Base-by-base conservation (phyloP, 202 grass and related monocot species). In the Bolboschoenoplectus hybrid region DNA sequence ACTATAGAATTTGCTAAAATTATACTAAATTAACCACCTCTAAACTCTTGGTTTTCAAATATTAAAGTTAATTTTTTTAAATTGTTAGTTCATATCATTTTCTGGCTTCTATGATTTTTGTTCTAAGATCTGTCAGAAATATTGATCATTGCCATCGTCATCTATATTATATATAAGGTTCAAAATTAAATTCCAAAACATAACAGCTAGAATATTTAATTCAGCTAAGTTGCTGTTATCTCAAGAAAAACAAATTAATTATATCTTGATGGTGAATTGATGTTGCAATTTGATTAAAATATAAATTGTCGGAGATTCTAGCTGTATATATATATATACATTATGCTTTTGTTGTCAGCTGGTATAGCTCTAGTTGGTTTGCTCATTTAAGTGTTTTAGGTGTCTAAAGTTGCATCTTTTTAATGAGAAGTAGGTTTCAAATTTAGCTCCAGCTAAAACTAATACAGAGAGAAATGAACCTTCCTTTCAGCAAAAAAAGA, bases 171-270 rank as follows among this genome's bases (percentile, higher is more conserved):
- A 26, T 26, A 26, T 26, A 26, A 26, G 26, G 26, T 26, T 26
- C 26, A 26, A 26, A 26, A 26, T 26, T 26, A 26, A 26, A 26
- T 6, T 50, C 6, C 6, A 50, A 50, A 50, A 50, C 9, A 50
- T 50, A 8, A 50, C 6, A 56, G 53, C 63, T 65, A 65, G 63
- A 36, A 11, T 41, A 39, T 38, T 38, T 3, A 40, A 67, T 39
- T 67, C 65, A 67, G 11, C 35, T 67, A 40, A 67, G 68, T 9
- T 3, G 68, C 43, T 6, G 41, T 46, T 16, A 40, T 71, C 17
- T 71, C 40, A 19, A 72, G 68, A 40, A 46, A 39, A 45, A 12
- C 16, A 67, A 43, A 45, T 71, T 71, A 71, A 45, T 71, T 71
- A 40, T 19, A 46, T 44, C 14, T 71, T 71, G 2, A 71, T 19